Conservation (phyloP, 2,329 filamentous ascomycete genomes). For the Venturiaceae sp. region DNA sequence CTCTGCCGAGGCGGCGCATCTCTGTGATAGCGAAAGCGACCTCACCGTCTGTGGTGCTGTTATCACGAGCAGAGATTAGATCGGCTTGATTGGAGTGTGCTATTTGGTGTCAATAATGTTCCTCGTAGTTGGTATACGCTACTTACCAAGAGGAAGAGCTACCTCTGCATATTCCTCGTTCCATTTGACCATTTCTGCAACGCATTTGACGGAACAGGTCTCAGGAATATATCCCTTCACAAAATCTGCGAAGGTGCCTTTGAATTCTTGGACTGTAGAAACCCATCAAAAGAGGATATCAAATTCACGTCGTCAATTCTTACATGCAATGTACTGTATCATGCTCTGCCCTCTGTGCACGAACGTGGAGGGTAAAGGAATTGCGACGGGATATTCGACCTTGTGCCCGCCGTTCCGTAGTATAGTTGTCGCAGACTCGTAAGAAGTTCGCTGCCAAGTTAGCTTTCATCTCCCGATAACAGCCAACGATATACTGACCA, state of each 20-base stretch:
- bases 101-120: neutral
- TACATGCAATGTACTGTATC: neutral
- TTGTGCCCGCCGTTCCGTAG: neutral
- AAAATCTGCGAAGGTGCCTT: neutral
- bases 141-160: neutral
- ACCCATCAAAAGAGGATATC: no score
- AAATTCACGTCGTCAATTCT: neutral
- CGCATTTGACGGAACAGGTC: neutral
- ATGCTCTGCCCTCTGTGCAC: neutral
- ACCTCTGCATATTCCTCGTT: neutral
- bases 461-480: no score
- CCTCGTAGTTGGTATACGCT: neutral
- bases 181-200: neutral
- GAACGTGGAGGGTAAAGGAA: neutral
- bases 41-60: neutral
- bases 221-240: neutral
- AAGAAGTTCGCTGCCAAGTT: neutral
- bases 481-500: no score
- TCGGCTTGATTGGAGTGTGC: neutral
- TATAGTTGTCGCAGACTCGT: neutral
- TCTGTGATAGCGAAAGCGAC: neutral
- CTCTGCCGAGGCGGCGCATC: neutral
- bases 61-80: neutral
- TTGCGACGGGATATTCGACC: neutral
- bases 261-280: neutral